Evolutionary conservation across 352 stramenopile genomes (phyloP), one percentile per base, ranked within the genome.

Genomic region (Phytophthora meadii): DNA sequence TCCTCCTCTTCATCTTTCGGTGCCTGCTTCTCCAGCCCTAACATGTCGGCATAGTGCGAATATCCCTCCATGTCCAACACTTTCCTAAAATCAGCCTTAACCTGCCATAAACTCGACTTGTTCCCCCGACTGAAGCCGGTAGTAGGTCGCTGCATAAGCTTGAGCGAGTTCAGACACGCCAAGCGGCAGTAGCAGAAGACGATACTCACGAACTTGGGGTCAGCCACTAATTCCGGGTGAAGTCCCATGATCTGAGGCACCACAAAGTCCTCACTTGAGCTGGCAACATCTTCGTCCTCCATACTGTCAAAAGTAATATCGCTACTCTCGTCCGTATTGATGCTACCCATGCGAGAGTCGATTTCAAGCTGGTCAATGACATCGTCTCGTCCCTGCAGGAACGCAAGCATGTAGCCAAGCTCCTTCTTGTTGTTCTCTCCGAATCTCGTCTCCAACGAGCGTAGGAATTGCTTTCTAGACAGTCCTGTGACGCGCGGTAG

Each of bases 151-250:
- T 87, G 72, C 77, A 92, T 81, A 47, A 94, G 81, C 72, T 91
- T 90, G 27, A 92, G 74, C 53, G 86, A 89, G 70, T 94, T 94
- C n/a, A 94, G 55, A 60, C 86, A 94, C 54, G 86, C 86, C 54
- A 92, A 55, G 4, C 86, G 82, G 54, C 84, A 92, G 70, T 92
- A 94, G 71, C 81, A 92, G 52, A 94, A 89, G 14, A 92, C 86
- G 19, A 94, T 83, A 56, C 82, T 83, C 17, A 94, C 76, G 36
- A 94, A 92, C 57, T 84, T 78, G 6, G 86, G 80, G 70, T 94
- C 84, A 2, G 80, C 74, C 37, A 91, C 82, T 28, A 94, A 68
- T 24, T 94, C 86, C 15, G 86, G 83, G 42, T 89, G 82, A 49
- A 94, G 49, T 4, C 83, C 86, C 80, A 92, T 92, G 66, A 94